Base-by-base conservation (phyloP, 768 basidiomycete genomes). In the Serendipita sp. region DNA sequence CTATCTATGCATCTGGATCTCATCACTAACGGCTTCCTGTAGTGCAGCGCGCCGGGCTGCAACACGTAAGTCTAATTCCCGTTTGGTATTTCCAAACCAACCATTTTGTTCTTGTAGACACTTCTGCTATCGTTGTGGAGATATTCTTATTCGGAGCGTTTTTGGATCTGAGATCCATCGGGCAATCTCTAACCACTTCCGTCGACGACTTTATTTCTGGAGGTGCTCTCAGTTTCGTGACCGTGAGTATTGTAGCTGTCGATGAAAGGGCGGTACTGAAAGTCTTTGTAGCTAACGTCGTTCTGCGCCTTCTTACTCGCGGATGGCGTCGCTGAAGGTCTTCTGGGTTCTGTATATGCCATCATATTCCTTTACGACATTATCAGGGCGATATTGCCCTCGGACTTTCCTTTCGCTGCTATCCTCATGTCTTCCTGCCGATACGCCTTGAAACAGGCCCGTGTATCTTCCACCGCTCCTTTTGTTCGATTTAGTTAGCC, bases 101-200 rank as follows among this genome's bases (percentile, higher is more conserved):
- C 10, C 36, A 38, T 10, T 10, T 23, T 23, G 23, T 10, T 36
- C 35, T 60, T 32, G 3, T 60, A 60, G 56, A 4, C 56, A 60
- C 35, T 60, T 60, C 30, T 60, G 56, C 56, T 60, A 60, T 30
- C 56, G 56, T 4, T 60, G 56, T 38, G 56, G 56, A 28, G 30
- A 60, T n/a, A 60, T 60, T 60, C 56, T 60, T 35, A 60, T 60
- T 60, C 56, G 56, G 16, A 60, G 56, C 56, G 56, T 60, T 36
- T 60, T 60, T 35, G 56, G 56, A 23, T 60, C 56, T 60, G 56
- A 60, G 36, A 60, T 60, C 34, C 56, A 60, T 32, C 56, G 32
- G n/a, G 56, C 56, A 32, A 60, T 60, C 56, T 60, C 56, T 35
- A 60, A 60, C 35, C 56, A 60, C 35, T 60, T 60, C 30, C 18